Base-by-base conservation (phyloP, 306 rosid species). In the Trifolium pratense region DNA sequence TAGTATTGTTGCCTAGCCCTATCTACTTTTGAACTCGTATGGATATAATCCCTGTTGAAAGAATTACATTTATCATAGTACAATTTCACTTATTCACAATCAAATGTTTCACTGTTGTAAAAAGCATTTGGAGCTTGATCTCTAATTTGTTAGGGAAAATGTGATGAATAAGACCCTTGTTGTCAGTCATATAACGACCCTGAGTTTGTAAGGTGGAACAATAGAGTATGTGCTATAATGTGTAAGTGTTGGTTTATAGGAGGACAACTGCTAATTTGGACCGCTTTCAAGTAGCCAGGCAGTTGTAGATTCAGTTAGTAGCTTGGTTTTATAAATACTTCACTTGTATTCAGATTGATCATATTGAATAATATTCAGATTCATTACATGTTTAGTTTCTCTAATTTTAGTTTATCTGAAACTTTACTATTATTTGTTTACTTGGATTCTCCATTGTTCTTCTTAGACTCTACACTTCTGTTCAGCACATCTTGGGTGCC, bases 271-370 rank as follows among this genome's bases (percentile, higher is more conserved):
- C 7, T 12, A 17, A 7, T 56, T 5, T 56, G 34, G 32, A 5
- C 9, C 18, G 15, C 14, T 53, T 21, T 53, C 60, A 20, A 20
- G 29, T 53, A 18, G 29, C 59, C 20, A 53, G 59, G 59, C 59
- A 53, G 60, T 53, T 53, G 29, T 53, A 53, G 60, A 53, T 53
- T 20, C 60, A 20, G 31, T 18, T 52, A 53, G 29, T 53, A 20
- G 14, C 13, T 9, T 3, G 29, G 29, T 53, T 53, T 26, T 18
- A 20, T 52, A 52, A 52, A 52, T 18, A 18, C 29, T 52, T 52
- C 26, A 9, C 32, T 29, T 29, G 32, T 29, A 29, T 29, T 29
- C 32, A 29, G 32, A 29, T 29, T 29, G 32, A 29, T 29, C 32
- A 29, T 29, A 29, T 29, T 29, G 32, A 4, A 5, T 4, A 29